Conservation (phyloP, 192 early-diverging fungal species). For the Linnemannia hyalina region DNA sequence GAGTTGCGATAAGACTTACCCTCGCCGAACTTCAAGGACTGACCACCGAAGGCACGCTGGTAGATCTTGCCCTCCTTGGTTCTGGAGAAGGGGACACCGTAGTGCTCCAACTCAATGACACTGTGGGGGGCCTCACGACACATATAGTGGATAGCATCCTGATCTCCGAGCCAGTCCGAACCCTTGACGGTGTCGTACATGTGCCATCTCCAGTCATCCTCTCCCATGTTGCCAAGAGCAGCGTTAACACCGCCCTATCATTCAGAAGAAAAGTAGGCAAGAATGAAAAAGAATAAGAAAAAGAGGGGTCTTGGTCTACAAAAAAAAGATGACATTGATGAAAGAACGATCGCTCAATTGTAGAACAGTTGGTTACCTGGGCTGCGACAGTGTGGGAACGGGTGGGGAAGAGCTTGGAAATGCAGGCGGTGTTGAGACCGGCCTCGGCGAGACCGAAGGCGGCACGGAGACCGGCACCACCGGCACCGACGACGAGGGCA, state of each 20-base stretch:
- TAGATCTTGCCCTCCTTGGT: conserved; percentile 98
- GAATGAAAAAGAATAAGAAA: conserved; percentile 7
- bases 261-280: not conserved
- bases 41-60: conserved; percentile 99
- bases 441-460: conserved; percentile 96
- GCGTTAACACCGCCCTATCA: conserved; percentile 96
- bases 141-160: conserved; percentile 99
- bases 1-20: conserved; percentile 54
- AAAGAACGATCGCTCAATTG: not conserved
- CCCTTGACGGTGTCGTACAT: conserved; percentile 99
- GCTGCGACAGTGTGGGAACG: conserved; percentile 99
- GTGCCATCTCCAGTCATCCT: conserved; percentile 99
- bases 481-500: conserved; percentile 98
- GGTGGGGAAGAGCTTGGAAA: conserved; percentile 98
- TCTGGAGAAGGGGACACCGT: conserved; percentile 98
- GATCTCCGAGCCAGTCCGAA: conserved; percentile 99
- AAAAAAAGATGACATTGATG: not conserved
- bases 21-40: conserved; percentile 95
- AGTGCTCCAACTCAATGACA: conserved; percentile 98
- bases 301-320: not conserved
- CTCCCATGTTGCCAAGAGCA: conserved; percentile 98
- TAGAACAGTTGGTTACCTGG: conserved; percentile 65
- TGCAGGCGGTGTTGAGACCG: conserved; percentile 97
- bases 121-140: conserved; percentile 96
- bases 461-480: conserved; percentile 97